These are phyloP conservation scores for Rhynchospora tenuis DNA, from an alignment of 176 grass and related monocot genomes.

Conservation along the genomic window DNA sequence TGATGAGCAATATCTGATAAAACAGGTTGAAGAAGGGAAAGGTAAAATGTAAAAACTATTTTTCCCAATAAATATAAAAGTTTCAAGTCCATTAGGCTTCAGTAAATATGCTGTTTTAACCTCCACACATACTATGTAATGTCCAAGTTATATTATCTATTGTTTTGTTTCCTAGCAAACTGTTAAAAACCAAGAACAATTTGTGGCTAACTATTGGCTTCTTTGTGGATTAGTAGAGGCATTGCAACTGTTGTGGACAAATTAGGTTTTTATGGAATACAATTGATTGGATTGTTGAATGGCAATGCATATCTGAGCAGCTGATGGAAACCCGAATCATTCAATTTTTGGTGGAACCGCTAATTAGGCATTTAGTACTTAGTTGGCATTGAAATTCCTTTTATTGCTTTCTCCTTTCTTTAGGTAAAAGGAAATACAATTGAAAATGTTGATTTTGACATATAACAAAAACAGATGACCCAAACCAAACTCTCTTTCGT, in stretches of 20 bases:
- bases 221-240: too few species aligned
- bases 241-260: not conserved
- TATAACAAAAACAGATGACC: conserved; percentile 47
- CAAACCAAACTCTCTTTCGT: conserved; percentile 51
- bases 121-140: not conserved
- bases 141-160: not conserved
- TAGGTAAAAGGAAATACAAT: not conserved
- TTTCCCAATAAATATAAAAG: not conserved
- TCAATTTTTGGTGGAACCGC: not conserved
- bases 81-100: not conserved
- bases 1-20: conserved; percentile 67
- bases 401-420: not conserved
- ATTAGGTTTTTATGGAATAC: not conserved
- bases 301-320: not conserved
- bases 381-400: not conserved
- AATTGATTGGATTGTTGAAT: not conserved
- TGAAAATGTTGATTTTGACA: conserved; percentile 16
- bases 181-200: not conserved
- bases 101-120: not conserved
- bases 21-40: conserved; percentile 41
- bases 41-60: conserved; percentile 29
- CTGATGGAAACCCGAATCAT: not conserved
- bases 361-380: not conserved
- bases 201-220: not conserved
- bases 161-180: not conserved